These are phyloP conservation scores for Atalantia buxifolia DNA, from an alignment of 345 rosid genomes.

Conservation along the genomic window DNA sequence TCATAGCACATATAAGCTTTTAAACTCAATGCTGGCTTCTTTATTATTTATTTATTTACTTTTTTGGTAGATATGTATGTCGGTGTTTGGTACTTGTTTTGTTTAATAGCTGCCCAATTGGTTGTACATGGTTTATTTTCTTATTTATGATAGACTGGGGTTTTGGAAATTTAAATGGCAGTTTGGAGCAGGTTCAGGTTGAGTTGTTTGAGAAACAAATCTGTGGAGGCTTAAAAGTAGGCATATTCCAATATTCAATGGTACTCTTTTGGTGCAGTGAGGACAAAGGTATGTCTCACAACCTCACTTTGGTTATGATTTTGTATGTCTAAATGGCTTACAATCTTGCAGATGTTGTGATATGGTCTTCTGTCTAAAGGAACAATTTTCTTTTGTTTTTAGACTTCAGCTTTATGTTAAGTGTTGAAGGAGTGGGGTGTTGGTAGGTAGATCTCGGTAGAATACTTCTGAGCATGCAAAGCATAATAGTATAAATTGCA, in stretches of 20 bases:
- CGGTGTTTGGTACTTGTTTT: not conserved
- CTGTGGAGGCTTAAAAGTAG: conserved; percentile 55
- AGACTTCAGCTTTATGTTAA: not conserved
- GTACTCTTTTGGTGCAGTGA: conserved; percentile 48
- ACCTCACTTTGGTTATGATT: not conserved
- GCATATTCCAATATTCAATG: conserved; percentile 72
- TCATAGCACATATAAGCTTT: conserved; percentile 7
- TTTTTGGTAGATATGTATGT: not conserved
- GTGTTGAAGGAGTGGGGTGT: not conserved
- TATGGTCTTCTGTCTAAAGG: not conserved
- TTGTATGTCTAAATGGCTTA: not conserved
- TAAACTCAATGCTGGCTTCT: conserved; percentile 4
- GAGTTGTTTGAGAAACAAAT: conserved; percentile 73
- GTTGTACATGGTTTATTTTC: conserved; percentile 14
- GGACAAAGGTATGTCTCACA: conserved; percentile 49
- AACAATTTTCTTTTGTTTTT: not conserved
- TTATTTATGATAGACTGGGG: conserved; percentile 35
- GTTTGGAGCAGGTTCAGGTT: conserved; percentile 91
- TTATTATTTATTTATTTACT: not conserved
- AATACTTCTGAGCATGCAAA: not conserved
- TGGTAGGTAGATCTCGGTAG: not conserved
- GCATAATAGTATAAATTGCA: not conserved
- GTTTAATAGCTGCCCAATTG: not conserved
- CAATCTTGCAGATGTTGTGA: not conserved
- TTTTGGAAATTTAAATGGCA: conserved; percentile 64